Conservation (phyloP, 2,329 filamentous ascomycete species). For the Chaetothyriales sp. region DNA sequence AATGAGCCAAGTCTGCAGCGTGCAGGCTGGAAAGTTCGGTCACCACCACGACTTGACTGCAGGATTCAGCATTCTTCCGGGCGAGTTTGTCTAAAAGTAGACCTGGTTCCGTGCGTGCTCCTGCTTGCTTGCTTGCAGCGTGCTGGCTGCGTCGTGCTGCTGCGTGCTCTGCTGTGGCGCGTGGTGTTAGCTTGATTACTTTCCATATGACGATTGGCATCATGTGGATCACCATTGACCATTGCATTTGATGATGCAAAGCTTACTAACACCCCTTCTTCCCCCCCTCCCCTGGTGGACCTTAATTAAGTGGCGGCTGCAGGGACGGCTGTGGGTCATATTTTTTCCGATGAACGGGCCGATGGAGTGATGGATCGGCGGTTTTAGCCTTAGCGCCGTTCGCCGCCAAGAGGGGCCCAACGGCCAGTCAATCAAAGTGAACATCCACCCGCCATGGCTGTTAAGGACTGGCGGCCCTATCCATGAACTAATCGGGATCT, state of each 20-base stretch:
- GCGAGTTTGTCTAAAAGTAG: too few species aligned
- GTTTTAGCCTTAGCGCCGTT: not conserved
- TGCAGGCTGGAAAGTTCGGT: too few species aligned
- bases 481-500: not conserved
- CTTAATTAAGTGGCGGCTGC: not conserved
- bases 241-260: not conserved
- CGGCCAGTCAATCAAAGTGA: not conserved
- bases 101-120: too few species aligned
- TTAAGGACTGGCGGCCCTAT: not conserved
- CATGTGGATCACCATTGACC: not conserved
- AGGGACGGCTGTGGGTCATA: not conserved
- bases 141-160: not conserved
- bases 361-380: not conserved
- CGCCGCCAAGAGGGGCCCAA: not conserved
- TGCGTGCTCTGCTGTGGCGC: not conserved
- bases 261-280: not conserved
- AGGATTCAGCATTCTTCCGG: too few species aligned
- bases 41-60: too few species aligned
- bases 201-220: not conserved
- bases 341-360: not conserved
- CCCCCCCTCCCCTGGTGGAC: not conserved
- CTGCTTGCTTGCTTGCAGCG: too few species aligned
- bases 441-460: not conserved
- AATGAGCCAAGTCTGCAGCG: too few species aligned
- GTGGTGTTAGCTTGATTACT: not conserved